phyloP scores from a whole-genome alignment of 257 asterid species.

The Nicotiana knightiana region DNA sequence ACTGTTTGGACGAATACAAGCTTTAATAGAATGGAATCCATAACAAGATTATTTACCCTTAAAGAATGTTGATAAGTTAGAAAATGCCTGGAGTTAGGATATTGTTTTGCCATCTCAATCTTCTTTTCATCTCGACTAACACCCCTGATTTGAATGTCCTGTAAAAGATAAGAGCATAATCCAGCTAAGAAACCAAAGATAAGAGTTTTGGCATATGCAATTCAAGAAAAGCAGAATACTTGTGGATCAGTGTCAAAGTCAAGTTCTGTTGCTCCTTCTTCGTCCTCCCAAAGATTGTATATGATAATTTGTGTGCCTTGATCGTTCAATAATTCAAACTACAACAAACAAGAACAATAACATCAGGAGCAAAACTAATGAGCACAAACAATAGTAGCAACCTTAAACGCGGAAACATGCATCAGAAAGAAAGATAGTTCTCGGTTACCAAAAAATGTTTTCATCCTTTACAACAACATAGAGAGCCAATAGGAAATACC shows the following conservation, averaged over 20 bases:
- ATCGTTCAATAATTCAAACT: slow-evolving; percentile 48
- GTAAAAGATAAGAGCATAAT: neutral
- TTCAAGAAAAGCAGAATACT: slow-evolving; percentile 24
- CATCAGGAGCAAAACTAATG: neutral
- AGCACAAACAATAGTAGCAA: neutral
- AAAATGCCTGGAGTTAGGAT: slow-evolving; percentile 51
- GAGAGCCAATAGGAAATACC: slow-evolving; percentile 21
- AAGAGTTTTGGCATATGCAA: neutral
- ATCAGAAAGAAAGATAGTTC: neutral
- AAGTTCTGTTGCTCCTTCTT: slow-evolving; percentile 51
- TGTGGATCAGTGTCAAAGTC: slow-evolving; percentile 55
- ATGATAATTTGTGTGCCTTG: slow-evolving; percentile 75
- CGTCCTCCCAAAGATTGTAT: slow-evolving; percentile 86
- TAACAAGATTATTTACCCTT: slow-evolving; percentile 36
- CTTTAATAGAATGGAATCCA: neutral
- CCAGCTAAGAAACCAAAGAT: neutral
- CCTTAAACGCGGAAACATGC: neutral
- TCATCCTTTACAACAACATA: neutral
- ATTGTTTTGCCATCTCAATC: slow-evolving; percentile 51
- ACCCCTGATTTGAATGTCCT: slow-evolving; percentile 83
- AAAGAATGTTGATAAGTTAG: slow-evolving; percentile 72
- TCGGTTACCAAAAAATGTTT: too few species aligned
- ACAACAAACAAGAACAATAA: neutral
- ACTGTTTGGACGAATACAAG: neutral
- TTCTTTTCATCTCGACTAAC: slow-evolving; percentile 55